Base-by-base conservation (phyloP, 768 basidiomycete genomes). In the Termitomyces titanicus region DNA sequence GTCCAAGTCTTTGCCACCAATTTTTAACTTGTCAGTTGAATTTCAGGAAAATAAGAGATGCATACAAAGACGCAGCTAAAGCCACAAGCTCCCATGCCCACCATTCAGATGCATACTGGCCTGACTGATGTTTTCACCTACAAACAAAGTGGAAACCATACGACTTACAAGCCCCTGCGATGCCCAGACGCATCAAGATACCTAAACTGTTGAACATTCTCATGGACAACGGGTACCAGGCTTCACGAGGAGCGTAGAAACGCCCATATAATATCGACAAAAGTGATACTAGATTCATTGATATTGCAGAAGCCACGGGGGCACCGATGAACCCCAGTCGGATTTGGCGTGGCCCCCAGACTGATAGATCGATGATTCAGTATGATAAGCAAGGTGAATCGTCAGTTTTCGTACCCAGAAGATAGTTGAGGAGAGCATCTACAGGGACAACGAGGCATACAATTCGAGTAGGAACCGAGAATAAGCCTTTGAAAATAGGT, bases 81-180 rank as follows among this genome's bases (percentile, higher is more conserved):
- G 84, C 86, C 34, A 88, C 68, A 17, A 93, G 79, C 70, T 96
- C 94, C 95, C 95, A 96, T 33, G 88, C 86, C 94, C 94, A 98
- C 96, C 94, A 98, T 69, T 97, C 96, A 5, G 84, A 85, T 0
- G 89, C 91, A 3, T 82, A 85, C 68, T 92, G 92, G 2, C 83
- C 84, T 80, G 42, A 12, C 27, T 33, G 3, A 10, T 40, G 31
- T 2, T 17, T 58, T 31, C 45, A 13, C 20, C 22, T 33, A n/a
- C 24, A 45, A 20, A 10, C 9, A 9, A 47, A 9, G 15, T 43
- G 13, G 29, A 2, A 35, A 11, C 15, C 17, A 15, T 34, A 9
- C 2, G 17, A 66, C 77, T 52, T 52, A 79, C 85, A 88, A n/a
- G 91, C 82, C 7, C 96, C 94, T 17, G 89, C 88, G 4, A 94